Evolutionary conservation across 805 yeast species (phyloP).

Genomic region (Maudiozyma serrabonitensis): DNA sequence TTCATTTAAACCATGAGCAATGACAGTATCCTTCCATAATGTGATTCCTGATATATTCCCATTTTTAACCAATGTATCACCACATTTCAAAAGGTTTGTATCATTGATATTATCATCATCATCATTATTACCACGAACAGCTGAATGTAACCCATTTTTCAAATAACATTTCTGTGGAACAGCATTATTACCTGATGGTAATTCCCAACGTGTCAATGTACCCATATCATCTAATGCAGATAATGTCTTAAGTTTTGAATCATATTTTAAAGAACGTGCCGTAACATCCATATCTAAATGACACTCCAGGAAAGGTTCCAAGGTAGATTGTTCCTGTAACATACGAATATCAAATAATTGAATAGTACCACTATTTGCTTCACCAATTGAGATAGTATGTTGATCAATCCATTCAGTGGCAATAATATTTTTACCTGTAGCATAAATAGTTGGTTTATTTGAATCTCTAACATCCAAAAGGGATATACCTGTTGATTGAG

Average conservation of each 20-base stretch:
- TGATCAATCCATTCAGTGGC: not conserved
- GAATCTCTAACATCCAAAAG: not conserved
- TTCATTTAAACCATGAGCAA: constrained; percentile 16
- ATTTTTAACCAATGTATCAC: constrained; percentile 17
- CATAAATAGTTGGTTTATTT: not conserved
- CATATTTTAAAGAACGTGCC: not conserved
- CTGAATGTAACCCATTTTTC: not conserved
- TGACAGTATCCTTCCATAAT: constrained; percentile 3
- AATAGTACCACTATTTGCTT: not conserved
- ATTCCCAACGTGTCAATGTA: constrained; percentile 17
- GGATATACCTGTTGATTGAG: not conserved
- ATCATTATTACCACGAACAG: too few relatives aligned
- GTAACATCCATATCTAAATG: not conserved
- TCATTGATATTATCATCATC: not conserved
- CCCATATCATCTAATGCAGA: constrained; percentile 4
- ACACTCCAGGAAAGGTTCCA: not conserved
- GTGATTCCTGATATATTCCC: not conserved
- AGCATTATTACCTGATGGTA: not conserved
- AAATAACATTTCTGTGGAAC: not conserved
- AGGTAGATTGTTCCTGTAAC: not conserved
- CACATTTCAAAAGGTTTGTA: constrained; percentile 10
- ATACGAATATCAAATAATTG: not conserved
- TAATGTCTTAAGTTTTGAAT: not conserved
- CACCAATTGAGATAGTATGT: not conserved
- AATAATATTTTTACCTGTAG: not conserved